Percentiles rank a stretch among this genome's conserved stretches.
Conservation (phyloP, 1,284 basidiomycete species). For the Cystobasidiaceae sp. region DNA sequence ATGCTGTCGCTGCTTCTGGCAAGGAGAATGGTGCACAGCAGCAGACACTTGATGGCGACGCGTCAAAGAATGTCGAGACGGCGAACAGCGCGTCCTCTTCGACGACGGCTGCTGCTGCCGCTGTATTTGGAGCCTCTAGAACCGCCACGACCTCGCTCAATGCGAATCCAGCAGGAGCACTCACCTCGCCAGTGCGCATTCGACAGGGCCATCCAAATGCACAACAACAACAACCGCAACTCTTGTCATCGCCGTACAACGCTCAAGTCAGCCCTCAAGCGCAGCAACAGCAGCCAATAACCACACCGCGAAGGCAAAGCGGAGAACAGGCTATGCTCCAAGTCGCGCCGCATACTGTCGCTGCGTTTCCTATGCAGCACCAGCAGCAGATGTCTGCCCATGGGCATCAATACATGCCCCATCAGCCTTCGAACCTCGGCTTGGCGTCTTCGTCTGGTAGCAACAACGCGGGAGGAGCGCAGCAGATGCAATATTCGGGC, state of each 20-base stretch:
- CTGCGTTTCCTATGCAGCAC: slow-evolving; percentile 5
- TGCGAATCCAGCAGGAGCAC: neutral
- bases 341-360: slow-evolving; percentile 8
- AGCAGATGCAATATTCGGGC: no score
- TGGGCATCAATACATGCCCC: slow-evolving; percentile 13
- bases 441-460: neutral
- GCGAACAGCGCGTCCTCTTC: no score
- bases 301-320: slow-evolving; percentile 1
- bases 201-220: neutral
- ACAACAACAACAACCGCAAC: neutral
- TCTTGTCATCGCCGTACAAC: neutral
- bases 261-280: neutral
- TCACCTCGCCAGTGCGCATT: slow-evolving; percentile 2
- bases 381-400: no score
- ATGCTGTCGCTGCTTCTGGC: neutral
- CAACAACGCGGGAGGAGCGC: no score
- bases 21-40: neutral
- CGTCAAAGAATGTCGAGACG: no score
- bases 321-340: neutral
- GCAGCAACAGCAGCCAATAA: neutral
- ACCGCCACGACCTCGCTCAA: neutral
- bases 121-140: neutral
- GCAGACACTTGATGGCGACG: no score
- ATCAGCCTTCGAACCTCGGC: slow-evolving; percentile 14
- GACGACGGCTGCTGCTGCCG: neutral